A percentile compares a stretch with the other conserved stretches of the same genome.
Evolutionary conservation across 768 basidiomycete species (phyloP).

Genomic region (Leccinum obscurum): DNA sequence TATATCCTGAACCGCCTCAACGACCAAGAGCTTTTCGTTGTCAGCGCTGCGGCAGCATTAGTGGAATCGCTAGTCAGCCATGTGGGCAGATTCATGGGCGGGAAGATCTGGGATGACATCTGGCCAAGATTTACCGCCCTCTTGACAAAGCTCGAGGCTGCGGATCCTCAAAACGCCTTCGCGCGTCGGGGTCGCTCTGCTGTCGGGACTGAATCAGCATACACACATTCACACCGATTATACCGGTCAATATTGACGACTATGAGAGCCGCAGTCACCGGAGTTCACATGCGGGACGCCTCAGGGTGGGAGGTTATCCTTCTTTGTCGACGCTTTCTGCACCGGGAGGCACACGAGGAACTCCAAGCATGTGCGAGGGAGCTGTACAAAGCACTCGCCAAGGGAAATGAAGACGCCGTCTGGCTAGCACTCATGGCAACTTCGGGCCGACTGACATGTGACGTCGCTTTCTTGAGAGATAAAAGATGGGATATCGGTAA

Average conservation of each 20-base stretch:
- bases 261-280: conserved; percentile 62
- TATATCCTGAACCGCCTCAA: conserved; percentile 81
- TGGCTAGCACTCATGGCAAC: conserved; percentile 77
- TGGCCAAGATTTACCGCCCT: conserved; percentile 82
- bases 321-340: conserved; percentile 75
- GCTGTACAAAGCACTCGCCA: conserved; percentile 61
- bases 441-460: conserved; percentile 39
- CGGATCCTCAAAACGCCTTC: conserved; percentile 68
- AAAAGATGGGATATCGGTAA: conserved; percentile 61
- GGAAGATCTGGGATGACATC: conserved; percentile 85
- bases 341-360: conserved; percentile 64
- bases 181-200: conserved; percentile 50
- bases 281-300: conserved; percentile 69
- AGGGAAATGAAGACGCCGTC: conserved; percentile 74
- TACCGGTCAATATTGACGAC: conserved; percentile 76
- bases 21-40: conserved; percentile 76
- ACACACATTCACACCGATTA: conserved; percentile 78
- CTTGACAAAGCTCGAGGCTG: conserved; percentile 57
- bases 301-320: conserved; percentile 82
- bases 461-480: conserved; percentile 52
- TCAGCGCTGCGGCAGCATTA: conserved; percentile 70
- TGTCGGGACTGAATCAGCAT: conserved; percentile 67
- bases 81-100: conserved; percentile 83
- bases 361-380: conserved; percentile 65
- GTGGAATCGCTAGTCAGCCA: conserved; percentile 70